Percentiles rank a stretch among this genome's conserved stretches.
These are phyloP conservation scores for Endotrypanum monterogeii DNA, from an alignment of 208 protist genomes.

Conservation along the genomic window DNA sequence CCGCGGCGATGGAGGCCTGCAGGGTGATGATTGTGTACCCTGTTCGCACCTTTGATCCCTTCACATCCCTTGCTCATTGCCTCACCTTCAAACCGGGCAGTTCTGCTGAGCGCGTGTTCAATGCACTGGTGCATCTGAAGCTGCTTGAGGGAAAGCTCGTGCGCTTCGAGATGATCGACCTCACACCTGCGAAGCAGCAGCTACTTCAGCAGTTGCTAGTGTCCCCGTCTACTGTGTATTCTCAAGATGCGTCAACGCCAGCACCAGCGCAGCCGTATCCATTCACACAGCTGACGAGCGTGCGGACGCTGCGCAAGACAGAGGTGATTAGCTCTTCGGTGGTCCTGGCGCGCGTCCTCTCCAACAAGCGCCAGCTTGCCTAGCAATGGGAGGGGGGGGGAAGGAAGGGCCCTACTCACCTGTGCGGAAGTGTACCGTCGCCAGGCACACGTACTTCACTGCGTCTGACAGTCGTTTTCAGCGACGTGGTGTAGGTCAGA, in stretches of 20 bases:
- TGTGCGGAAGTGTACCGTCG: not conserved
- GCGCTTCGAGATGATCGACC: slow-evolving; percentile 75
- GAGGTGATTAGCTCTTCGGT: slow-evolving; percentile 51
- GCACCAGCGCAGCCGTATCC: not conserved
- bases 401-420: not conserved
- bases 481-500: too few species aligned
- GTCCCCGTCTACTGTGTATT: slow-evolving; percentile 7
- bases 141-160: slow-evolving; percentile 86
- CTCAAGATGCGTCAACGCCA: slow-evolving; percentile 1
- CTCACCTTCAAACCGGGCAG: slow-evolving; percentile 74
- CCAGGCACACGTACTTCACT: not conserved
- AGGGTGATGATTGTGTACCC: slow-evolving; percentile 61
- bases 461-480: not conserved
- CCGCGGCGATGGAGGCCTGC: slow-evolving; percentile 64
- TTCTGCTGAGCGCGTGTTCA: slow-evolving; percentile 74
- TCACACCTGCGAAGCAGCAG: slow-evolving; percentile 14
- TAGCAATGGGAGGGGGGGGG: slow-evolving; percentile 1
- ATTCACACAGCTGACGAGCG: not conserved
- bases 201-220: slow-evolving; percentile 21
- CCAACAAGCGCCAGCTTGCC: slow-evolving; percentile 78
- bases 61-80: slow-evolving; percentile 68
- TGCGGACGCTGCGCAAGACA: slow-evolving; percentile 48
- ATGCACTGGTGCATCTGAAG: slow-evolving; percentile 51
- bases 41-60: slow-evolving; percentile 51
- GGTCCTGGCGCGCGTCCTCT: slow-evolving; percentile 74